Evolutionary conservation across 1,284 basidiomycete species (phyloP).

Genomic region (Serendipita sp.): DNA sequence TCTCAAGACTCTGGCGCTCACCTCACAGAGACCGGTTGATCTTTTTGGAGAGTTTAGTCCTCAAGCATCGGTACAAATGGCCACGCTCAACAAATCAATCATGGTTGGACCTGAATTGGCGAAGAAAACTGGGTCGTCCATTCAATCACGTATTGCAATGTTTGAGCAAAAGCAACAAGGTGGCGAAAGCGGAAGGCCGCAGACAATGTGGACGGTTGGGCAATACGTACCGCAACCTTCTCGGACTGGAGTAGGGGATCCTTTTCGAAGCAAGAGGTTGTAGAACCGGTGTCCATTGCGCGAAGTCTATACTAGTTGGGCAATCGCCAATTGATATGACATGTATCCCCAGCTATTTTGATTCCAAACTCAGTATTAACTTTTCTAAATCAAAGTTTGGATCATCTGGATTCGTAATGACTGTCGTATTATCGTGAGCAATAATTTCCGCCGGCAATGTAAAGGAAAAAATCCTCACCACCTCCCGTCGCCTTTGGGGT

Average conservation of each 20-base stretch:
- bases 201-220: background rate
- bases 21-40: no score
- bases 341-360: background rate
- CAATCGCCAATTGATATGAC: no score
- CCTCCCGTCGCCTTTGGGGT: conserved; percentile 19
- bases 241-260: background rate
- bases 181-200: background rate
- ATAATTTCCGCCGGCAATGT: conserved; percentile 13
- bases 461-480: conserved; percentile 4
- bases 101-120: no score
- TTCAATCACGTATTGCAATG: conserved; percentile 1
- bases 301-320: background rate
- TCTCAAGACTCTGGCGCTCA: background rate
- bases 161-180: background rate
- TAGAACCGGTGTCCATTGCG: background rate
- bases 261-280: background rate
- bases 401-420: conserved; percentile 86
- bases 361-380: conserved; percentile 63
- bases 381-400: conserved; percentile 95
- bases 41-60: no score
- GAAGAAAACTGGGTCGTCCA: background rate
- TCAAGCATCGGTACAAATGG: no score
- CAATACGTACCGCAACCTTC: background rate
- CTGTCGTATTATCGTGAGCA: conserved; percentile 27
- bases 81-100: no score